Evolutionary conservation across 83 land plant genomes (phyloP), one percentile per base, ranked within the genome.

Genomic region (Thuja plicata): DNA sequence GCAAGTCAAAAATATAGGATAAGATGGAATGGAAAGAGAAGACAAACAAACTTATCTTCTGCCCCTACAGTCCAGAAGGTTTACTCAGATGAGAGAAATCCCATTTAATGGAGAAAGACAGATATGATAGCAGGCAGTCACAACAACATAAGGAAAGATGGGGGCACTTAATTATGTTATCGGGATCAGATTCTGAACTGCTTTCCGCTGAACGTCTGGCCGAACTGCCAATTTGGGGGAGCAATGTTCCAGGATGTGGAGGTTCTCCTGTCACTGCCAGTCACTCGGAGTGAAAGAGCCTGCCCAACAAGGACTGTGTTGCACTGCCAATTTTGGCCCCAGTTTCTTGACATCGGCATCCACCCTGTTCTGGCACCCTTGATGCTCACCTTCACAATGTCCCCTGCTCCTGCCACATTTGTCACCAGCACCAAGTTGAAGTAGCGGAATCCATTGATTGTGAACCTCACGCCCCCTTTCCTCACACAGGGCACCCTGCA

Each of bases 311-410:
- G 50, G 8, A 89, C 80, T 0, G 66, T 24, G 87, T 83, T 82
- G 84, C 78, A 82, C 34, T 90, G 91, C 91, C 91, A 90, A 55
- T 90, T 90, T 80, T 79, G 84, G 38, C 91, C 91, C 91, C 91
- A 90, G 79, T 90, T 90, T 73, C 91, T 34, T 3, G 85, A 81
- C 91, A 90, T 88, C 35, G 90, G 91, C 78, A 78, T 70, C 91
- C 91, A 90, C 48, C 89, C 90, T 5, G 87, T 81, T 27, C 83
- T 16, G 11, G 87, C 35, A 27, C 86, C 91, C 77, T 83, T 90
- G 5, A 90, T 24, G 81, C 86, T 76, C 60, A 90, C 91, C 41
- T 71, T 89, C 32, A 15, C 74, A 27, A 90, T 85, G 46, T 90
- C 91, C 32, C 91, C 91, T 84, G 85, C 89, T 2, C 91, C 91